Conservation (phyloP, 1,139 yeast genomes). For the Scheffersomyces lignicola region DNA sequence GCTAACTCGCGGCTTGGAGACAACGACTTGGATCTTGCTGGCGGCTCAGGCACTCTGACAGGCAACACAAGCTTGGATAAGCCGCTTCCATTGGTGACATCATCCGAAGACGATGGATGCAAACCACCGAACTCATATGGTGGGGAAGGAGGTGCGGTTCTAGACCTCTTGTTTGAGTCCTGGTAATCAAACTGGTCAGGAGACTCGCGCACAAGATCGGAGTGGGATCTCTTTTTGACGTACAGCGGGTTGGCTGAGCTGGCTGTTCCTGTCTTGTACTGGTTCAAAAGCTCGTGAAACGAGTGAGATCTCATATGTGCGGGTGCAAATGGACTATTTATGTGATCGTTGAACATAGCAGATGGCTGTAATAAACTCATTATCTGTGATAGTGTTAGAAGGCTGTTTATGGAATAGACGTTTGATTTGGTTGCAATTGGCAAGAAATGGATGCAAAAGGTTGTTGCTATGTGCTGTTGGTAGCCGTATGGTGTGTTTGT, state of each 20-base stretch:
- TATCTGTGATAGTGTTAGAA: too few relatives aligned
- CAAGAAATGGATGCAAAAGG: too few relatives aligned
- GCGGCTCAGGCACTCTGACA: too few relatives aligned
- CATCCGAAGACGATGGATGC: slow-evolving; percentile 7
- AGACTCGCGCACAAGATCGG: slow-evolving; percentile 16
- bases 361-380: slow-evolving; percentile 24
- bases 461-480: too few relatives aligned
- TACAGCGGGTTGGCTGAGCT: slow-evolving; percentile 8
- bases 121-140: slow-evolving; percentile 22
- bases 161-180: slow-evolving; percentile 34
- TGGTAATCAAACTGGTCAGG: slow-evolving; percentile 6
- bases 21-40: slow-evolving; percentile 32
- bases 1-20: slow-evolving; percentile 30
- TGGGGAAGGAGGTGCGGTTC: slow-evolving; percentile 55
- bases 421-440: too few relatives aligned
- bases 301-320: slow-evolving; percentile 34
- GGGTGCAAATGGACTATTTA: slow-evolving; percentile 22
- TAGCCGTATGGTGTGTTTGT: too few relatives aligned
- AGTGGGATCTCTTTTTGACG: slow-evolving; percentile 25
- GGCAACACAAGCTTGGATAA: neutral
- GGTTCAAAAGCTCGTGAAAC: slow-evolving; percentile 1
- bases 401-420: too few relatives aligned
- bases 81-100: neutral
- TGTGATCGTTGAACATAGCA: slow-evolving; percentile 32
- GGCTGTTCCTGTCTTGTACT: neutral